Evolutionary conservation across 371 early-diverging fungal genomes (phyloP).

Genomic region (Apophysomyces elegans): DNA sequence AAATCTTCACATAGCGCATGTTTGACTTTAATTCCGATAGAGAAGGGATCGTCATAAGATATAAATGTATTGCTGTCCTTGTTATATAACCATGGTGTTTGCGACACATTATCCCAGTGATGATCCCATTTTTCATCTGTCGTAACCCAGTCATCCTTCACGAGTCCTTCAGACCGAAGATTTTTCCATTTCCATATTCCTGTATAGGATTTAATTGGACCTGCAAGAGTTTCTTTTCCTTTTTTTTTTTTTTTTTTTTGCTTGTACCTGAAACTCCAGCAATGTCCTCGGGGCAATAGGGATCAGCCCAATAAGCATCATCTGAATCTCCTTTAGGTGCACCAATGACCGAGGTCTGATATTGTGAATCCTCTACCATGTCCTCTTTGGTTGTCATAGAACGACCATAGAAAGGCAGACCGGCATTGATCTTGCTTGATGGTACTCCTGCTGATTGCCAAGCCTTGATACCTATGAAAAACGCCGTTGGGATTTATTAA

Average conservation of each 20-base stretch:
- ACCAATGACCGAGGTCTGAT: slow-evolving; percentile 36
- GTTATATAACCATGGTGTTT: slow-evolving; percentile 79
- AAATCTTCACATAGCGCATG: slow-evolving; percentile 54
- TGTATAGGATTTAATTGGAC: slow-evolving; percentile 14
- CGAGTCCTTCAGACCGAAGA: slow-evolving; percentile 56
- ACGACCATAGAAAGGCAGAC: slow-evolving; percentile 74
- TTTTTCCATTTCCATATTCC: slow-evolving; percentile 70
- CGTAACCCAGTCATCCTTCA: slow-evolving; percentile 41
- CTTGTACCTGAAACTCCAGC: slow-evolving; percentile 40
- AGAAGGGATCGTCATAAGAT: slow-evolving; percentile 69
- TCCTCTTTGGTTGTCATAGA: slow-evolving; percentile 53
- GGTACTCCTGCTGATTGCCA: slow-evolving; percentile 72
- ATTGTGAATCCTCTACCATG: slow-evolving; percentile 52
- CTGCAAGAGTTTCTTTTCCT: no score
- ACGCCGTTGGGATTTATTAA: not conserved
- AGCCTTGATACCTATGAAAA: slow-evolving; percentile 43
- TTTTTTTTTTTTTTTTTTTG: not conserved
- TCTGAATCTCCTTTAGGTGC: slow-evolving; percentile 60
- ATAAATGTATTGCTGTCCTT: slow-evolving; percentile 55
- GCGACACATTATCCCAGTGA: slow-evolving; percentile 63
- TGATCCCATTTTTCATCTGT: slow-evolving; percentile 58
- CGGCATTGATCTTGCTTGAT: slow-evolving; percentile 64
- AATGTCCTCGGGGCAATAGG: slow-evolving; percentile 40
- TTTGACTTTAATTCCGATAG: slow-evolving; percentile 61
- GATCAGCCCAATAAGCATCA: slow-evolving; percentile 52